These are phyloP conservation scores for Epichloe glyceriae DNA, from an alignment of 2,329 filamentous ascomycete species.

Conservation along the genomic window DNA sequence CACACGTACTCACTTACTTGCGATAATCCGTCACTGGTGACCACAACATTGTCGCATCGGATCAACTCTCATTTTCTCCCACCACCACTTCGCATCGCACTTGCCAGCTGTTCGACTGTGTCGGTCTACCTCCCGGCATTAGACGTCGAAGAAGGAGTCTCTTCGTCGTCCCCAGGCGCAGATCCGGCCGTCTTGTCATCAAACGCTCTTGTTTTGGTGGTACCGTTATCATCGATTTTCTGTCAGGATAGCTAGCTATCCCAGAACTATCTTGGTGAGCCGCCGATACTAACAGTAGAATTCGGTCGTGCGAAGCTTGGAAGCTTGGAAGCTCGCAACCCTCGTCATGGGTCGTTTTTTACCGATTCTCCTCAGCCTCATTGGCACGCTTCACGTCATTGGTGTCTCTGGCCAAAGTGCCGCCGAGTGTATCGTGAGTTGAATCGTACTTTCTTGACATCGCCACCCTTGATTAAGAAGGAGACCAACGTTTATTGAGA, in stretches of 20 bases:
- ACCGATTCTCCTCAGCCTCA: constrained; percentile 12
- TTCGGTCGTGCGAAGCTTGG: not conserved
- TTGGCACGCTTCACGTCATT: constrained; percentile 16
- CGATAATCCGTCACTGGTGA: constrained; percentile 4
- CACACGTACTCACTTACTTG: not conserved
- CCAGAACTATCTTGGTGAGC: not conserved
- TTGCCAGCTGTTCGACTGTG: not conserved
- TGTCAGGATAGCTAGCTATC: not conserved
- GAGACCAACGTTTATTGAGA: not conserved
- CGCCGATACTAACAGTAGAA: not conserved
- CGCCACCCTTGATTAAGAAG: no score
- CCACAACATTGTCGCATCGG: not conserved
- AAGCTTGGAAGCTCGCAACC: not conserved
- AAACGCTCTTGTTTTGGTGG: not conserved
- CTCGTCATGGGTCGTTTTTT: constrained; percentile 6
- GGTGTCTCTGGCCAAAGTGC: constrained; percentile 14
- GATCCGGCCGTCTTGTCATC: not conserved
- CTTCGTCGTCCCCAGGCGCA: not conserved
- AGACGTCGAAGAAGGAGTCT: not conserved
- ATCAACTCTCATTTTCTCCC: not conserved
- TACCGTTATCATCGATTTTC: not conserved
- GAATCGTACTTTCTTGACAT: not conserved
- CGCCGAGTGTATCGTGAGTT: constrained; percentile 20
- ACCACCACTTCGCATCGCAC: not conserved
- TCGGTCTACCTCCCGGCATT: not conserved